phyloP scores from a whole-genome alignment of 148 eudicot genomes.

The Salicornia ramosissima region DNA sequence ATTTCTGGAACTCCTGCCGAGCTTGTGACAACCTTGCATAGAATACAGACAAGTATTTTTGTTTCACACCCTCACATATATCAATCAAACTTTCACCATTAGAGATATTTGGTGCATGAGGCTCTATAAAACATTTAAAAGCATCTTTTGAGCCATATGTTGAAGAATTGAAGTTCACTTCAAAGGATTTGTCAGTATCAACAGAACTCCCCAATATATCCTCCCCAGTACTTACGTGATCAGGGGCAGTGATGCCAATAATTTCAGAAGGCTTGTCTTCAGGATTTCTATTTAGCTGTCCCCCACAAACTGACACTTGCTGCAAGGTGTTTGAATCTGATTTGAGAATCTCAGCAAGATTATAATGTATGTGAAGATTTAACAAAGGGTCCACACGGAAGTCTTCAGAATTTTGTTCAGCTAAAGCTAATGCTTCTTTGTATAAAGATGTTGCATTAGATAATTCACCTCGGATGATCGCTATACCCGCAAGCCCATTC shows the following conservation, averaged over 20 bases:
- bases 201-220: slow-evolving; percentile 8
- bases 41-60: slow-evolving; percentile 62
- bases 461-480: slow-evolving; percentile 66
- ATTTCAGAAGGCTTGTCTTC: slow-evolving; percentile 26
- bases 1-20: slow-evolving; percentile 79
- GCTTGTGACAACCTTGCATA: slow-evolving; percentile 54
- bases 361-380: slow-evolving; percentile 76
- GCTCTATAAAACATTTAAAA: slow-evolving; percentile 20
- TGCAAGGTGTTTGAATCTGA: slow-evolving; percentile 30
- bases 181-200: slow-evolving; percentile 24
- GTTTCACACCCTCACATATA: slow-evolving; percentile 55
- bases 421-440: slow-evolving; percentile 69
- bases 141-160: slow-evolving; percentile 26
- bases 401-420: slow-evolving; percentile 65
- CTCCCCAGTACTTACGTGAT: slow-evolving; percentile 17
- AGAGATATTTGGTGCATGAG: slow-evolving; percentile 13
- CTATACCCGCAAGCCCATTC: slow-evolving; percentile 94
- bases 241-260: slow-evolving; percentile 26
- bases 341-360: slow-evolving; percentile 69
- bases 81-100: slow-evolving; percentile 35
- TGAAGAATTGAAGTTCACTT: slow-evolving; percentile 10
- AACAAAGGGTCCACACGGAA: slow-evolving; percentile 89
- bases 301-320: slow-evolving; percentile 14
- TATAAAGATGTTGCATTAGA: slow-evolving; percentile 59
- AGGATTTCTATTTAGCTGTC: slow-evolving; percentile 24